Evolutionary conservation across 192 early-diverging fungal species (phyloP).

Genomic region (Coemansia sp.): DNA sequence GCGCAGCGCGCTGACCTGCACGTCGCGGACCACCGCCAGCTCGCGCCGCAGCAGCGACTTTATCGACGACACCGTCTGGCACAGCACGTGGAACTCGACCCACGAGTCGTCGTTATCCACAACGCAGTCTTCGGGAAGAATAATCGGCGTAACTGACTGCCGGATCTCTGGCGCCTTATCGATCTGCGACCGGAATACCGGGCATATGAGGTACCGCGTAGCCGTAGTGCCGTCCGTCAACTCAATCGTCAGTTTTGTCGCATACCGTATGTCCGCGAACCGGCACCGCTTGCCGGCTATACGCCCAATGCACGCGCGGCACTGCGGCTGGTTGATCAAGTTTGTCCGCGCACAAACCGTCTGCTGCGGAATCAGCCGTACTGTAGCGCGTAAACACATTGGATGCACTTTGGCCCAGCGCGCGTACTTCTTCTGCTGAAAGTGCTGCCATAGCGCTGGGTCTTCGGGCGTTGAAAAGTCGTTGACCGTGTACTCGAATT

Average conservation of each 20-base stretch:
- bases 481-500: conserved; percentile 11
- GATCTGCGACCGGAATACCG: conserved; percentile 24
- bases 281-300: conserved; percentile 12
- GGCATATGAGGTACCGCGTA: conserved; percentile 20
- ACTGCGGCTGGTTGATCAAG: conserved; percentile 21
- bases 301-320: conserved; percentile 30
- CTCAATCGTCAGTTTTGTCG: conserved; percentile 20
- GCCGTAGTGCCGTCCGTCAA: conserved; percentile 4
- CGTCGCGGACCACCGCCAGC: conserved; percentile 38
- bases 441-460: conserved; percentile 12
- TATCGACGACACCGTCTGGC: conserved; percentile 28
- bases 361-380: conserved; percentile 22
- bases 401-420: conserved; percentile 21
- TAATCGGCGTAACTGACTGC: conserved; percentile 20
- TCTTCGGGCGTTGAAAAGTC: conserved; percentile 18
- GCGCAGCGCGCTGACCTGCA: conserved; percentile 1
- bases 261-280: conserved; percentile 17
- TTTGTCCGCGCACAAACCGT: conserved; percentile 4
- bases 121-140: conserved; percentile 19
- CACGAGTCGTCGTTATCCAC: conserved; percentile 16
- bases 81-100: conserved; percentile 34
- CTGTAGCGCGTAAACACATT: background rate
- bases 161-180: conserved; percentile 24
- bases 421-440: conserved; percentile 23
- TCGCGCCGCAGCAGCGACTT: conserved; percentile 33